phyloP scores from a whole-genome alignment of 202 grass and related monocot species.

The Carex sylvatica region DNA sequence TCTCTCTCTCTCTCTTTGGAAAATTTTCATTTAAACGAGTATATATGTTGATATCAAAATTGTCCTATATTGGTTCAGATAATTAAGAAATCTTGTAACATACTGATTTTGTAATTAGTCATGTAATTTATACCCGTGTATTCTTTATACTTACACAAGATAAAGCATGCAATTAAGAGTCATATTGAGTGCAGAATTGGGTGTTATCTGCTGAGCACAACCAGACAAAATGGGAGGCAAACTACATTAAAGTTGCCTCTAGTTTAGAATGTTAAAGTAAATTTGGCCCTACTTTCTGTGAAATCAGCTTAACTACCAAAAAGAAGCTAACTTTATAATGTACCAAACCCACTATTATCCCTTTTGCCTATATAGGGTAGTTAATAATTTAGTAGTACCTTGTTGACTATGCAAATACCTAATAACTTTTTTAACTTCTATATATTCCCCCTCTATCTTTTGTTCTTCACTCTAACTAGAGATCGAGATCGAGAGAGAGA shows the following conservation, averaged over 20 bases:
- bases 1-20: background rate
- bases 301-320: slow-evolving; percentile 32
- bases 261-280: background rate
- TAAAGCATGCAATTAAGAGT: background rate
- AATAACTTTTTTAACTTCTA: background rate
- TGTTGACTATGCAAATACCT: slow-evolving; percentile 11
- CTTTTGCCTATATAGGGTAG: slow-evolving; percentile 11
- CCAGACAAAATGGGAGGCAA: slow-evolving; percentile 28
- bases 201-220: background rate
- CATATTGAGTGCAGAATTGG: background rate
- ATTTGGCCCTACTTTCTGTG: slow-evolving; percentile 9
- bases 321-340: background rate
- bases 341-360: slow-evolving; percentile 23
- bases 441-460: background rate
- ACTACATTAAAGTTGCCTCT: slow-evolving; percentile 23
- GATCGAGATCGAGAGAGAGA: background rate
- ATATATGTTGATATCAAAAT: slow-evolving; percentile 6
- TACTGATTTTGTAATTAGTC: background rate
- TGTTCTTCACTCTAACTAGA: background rate
- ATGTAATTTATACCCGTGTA: background rate
- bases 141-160: background rate
- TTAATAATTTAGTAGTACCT: slow-evolving; percentile 5
- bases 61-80: background rate
- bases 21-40: background rate
- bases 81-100: background rate